Evolutionary conservation across 179 eudicot species (phyloP), one percentile per base, ranked within the genome.

Genomic region (Silene noctiflora): DNA sequence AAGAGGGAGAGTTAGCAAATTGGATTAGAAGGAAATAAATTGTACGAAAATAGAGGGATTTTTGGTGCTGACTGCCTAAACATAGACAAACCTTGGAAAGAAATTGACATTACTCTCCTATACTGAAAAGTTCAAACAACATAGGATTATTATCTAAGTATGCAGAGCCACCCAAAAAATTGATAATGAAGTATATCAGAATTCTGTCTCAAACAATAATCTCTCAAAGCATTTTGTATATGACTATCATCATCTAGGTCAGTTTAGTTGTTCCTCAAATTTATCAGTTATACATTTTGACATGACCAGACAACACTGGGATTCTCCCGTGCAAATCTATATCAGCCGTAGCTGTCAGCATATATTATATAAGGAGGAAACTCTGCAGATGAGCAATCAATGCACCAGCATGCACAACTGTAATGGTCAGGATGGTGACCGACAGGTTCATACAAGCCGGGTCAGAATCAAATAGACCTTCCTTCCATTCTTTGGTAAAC

Each of bases 361-460:
- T 55, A 6, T 55, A 55, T 39, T 35, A 35, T 67, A 24, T 39
- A 17, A 39, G 14, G 42, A 67, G 24, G 71, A 67, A 21, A 67
- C 39, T 67, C 25, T 19, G 16, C 11, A 65, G 69, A 29, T 29
- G 22, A 11, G 80, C 60, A 66, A 81, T 85, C 80, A 81, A 83
- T 62, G 12, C 63, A 51, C 85, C 59, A 55, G 59, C 59, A 55
- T 55, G 59, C 64, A 78, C 75, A 68, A 42, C 86, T 84, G 86
- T 80, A 62, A 2, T 80, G 88, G 89, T 87, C 81, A 71, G 86
- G 85, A 22, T 71, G 79, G 75, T 84, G 72, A 68, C 90, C 94
- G 89, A 87, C 90, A 89, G 80, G 80, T 85, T 83, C 86, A 81
- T 77, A 78, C 90, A 79, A 83, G 81, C 85, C 85, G 88, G 92